Evolutionary conservation across 805 yeast species (phyloP).

Genomic region (Metschnikowia vanudenii): DNA sequence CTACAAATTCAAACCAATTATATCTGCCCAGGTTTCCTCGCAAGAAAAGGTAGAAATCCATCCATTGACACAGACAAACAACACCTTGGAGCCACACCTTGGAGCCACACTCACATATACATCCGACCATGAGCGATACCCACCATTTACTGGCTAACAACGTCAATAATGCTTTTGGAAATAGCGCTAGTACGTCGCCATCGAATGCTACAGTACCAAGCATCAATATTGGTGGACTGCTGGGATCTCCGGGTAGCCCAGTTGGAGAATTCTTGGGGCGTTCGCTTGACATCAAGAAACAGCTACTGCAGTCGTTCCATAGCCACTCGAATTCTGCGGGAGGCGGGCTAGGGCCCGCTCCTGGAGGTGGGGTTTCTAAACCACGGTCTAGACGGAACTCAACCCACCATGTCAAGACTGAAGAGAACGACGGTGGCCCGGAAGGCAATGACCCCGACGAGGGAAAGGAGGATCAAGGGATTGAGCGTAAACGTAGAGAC

Average conservation of each 20-base stretch:
- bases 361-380: slow-evolving; percentile 34
- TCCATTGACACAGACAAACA: too few species aligned
- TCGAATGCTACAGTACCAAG: slow-evolving; percentile 24
- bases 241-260: slow-evolving; percentile 22
- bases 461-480: slow-evolving; percentile 33
- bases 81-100: too few species aligned
- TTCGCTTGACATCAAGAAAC: slow-evolving; percentile 40
- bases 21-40: too few species aligned
- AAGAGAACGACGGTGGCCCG: slow-evolving; percentile 10
- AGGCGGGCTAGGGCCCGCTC: slow-evolving; percentile 12
- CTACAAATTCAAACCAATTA: too few species aligned
- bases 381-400: slow-evolving; percentile 41
- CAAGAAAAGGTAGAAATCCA: too few species aligned
- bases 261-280: slow-evolving; percentile 27
- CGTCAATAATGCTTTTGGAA: neutral
- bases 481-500: slow-evolving; percentile 43
- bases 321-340: slow-evolving; percentile 10
- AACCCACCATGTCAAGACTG: slow-evolving; percentile 25
- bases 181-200: slow-evolving; percentile 3
- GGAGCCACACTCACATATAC: too few species aligned
- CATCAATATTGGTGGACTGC: slow-evolving; percentile 24
- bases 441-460: slow-evolving; percentile 22
- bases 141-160: neutral
- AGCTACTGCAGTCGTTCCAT: slow-evolving; percentile 39
- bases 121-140: neutral